These are phyloP conservation scores for Glycyrrhiza uralensis DNA, from an alignment of 306 rosid genomes.

Conservation along the genomic window DNA sequence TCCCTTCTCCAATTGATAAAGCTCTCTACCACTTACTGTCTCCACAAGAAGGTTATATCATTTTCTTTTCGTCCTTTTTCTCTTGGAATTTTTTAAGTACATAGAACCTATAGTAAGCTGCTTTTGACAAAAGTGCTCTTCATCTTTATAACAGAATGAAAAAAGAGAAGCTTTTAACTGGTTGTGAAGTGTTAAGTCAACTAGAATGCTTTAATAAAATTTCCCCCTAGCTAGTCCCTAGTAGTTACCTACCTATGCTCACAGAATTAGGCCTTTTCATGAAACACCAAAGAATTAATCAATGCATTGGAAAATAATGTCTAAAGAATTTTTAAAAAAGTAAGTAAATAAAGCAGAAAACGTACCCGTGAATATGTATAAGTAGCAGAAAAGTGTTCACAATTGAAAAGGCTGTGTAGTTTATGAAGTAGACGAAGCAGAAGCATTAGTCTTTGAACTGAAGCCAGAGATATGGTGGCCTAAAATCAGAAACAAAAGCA, in stretches of 20 bases:
- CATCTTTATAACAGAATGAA: conserved; percentile 39
- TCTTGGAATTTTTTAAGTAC: conserved; percentile 46
- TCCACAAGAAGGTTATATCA: conserved; percentile 39
- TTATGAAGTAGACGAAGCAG: conserved; percentile 35
- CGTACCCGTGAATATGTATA: conserved; percentile 33
- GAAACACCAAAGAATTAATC: conserved; percentile 12
- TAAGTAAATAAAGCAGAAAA: conserved; percentile 19
- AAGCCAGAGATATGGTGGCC: conserved; percentile 25
- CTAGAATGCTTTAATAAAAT: conserved; percentile 34
- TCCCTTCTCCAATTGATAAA: conserved; percentile 40
- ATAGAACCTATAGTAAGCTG: conserved; percentile 40
- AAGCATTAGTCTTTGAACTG: conserved; percentile 22
- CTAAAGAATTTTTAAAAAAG: background rate
- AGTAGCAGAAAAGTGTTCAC: conserved; percentile 25
- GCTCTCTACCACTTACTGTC: conserved; percentile 30
- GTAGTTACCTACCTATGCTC: conserved; percentile 10
- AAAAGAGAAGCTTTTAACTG: conserved; percentile 34
- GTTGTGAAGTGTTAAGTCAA: conserved; percentile 35
- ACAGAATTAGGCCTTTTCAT: conserved; percentile 17
- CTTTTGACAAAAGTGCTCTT: conserved; percentile 47
- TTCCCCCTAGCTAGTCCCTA: background rate
- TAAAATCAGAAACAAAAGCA: conserved; percentile 24
- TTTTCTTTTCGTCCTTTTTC: conserved; percentile 59
- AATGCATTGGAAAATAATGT: conserved; percentile 4
- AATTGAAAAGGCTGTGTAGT: conserved; percentile 26